Evolutionary conservation across 2,329 filamentous ascomycete genomes (phyloP), one percentile per base, ranked within the genome.

Genomic region (Didymella sp.): DNA sequence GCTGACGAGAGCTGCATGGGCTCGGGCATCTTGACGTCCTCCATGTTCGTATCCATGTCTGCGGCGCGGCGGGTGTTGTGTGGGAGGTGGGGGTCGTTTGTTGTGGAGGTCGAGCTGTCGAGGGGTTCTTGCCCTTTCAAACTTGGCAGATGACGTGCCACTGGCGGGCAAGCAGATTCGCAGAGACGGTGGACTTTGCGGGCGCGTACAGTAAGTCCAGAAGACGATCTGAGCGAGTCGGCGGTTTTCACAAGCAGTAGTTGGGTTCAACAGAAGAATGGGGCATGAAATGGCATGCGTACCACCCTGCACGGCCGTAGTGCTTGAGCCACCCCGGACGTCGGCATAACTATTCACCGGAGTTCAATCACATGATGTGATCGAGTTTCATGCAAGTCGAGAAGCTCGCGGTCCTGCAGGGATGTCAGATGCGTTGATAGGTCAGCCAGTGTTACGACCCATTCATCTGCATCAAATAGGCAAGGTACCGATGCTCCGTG

Each of bases 11-110:
- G 80, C 74, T 89, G 89, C 76, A 91, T 85, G 65, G 87, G 85
- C 76, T 90, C 87, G 78, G 92, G 90, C 73, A 90, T 88, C 80
- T 93, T 91, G 70, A 96, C 92, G 77, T 99, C 95, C 83, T 97
- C 94, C 95, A 99, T 99, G 80, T 96, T 96, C 75, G 92, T 96
- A 80, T 99, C 94, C 92, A 97, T 96, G 66, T 72, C 85, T 47
- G 80, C 79, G 55, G 63, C 49, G 57, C 53, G 50, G 55, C 50
- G 53, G 59, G 58, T 61, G 60, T 51, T 60, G 61, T 61, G 63
- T 64, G 60, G 63, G 56, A 59, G 63, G 56, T 53, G 60, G 59
- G 61, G 56, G 56, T 52, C 43, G 66, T 60, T 62, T 68, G 67
- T 69, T 70, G 67, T 68, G 69, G 50, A 58, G 59, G 63, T 63